A percentile compares a stretch with the other conserved stretches of the same genome.
Evolutionary conservation across 805 yeast species (phyloP).

Genomic region (Ogataea philodendri): DNA sequence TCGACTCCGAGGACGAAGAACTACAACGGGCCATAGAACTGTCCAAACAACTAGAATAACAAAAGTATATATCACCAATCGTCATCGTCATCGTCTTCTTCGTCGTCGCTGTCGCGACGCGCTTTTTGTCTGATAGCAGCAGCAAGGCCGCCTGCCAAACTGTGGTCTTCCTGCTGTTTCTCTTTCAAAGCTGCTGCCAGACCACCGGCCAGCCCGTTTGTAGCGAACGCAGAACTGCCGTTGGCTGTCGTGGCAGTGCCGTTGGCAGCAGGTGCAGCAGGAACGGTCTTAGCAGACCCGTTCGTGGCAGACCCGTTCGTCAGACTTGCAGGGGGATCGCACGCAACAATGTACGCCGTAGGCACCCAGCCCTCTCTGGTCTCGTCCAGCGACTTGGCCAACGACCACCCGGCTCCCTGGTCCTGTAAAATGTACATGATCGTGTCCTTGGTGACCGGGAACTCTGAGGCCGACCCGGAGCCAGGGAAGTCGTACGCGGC

Average conservation of each 20-base stretch:
- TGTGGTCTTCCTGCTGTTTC: conserved; percentile 57
- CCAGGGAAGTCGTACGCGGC: conserved; percentile 91
- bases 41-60: conserved; percentile 12
- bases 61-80: conserved; percentile 32
- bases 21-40: conserved; percentile 26
- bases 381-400: conserved; percentile 76
- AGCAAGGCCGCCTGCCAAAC: conserved; percentile 82
- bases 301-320: too few species aligned
- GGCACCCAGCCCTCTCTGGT: conserved; percentile 96
- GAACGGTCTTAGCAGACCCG: conserved; percentile 36
- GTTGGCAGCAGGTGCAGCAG: conserved; percentile 28
- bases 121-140: conserved; percentile 83
- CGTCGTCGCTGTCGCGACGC: conserved; percentile 66
- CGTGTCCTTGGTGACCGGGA: conserved; percentile 76
- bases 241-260: conserved; percentile 12
- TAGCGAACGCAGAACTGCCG: conserved; percentile 7
- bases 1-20: conserved; percentile 32
- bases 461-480: conserved; percentile 74
- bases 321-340: conserved; percentile 45
- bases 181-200: conserved; percentile 68
- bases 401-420: conserved; percentile 91
- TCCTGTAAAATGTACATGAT: conserved; percentile 68
- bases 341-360: conserved; percentile 75
- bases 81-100: conserved; percentile 65
- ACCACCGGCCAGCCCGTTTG: conserved; percentile 38